phyloP scores from a whole-genome alignment of 2,329 filamentous ascomycete genomes.

The Parascedosporium putredinis region DNA sequence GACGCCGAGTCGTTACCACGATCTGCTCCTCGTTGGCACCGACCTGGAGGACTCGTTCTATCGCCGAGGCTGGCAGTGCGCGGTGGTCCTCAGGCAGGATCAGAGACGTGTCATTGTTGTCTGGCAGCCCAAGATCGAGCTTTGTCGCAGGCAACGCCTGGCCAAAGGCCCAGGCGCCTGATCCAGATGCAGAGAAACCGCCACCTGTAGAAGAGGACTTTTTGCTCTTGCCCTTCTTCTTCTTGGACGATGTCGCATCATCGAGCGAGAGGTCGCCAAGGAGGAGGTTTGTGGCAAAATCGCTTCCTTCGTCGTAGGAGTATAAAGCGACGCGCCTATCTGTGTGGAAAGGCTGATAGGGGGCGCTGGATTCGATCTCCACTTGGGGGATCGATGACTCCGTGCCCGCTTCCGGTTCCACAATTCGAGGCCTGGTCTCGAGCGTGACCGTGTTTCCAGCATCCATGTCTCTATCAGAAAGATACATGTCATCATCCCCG shows the following conservation, averaged over 20 bases:
- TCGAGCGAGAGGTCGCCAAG: constrained; percentile 32
- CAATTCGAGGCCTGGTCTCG: constrained; percentile 27
- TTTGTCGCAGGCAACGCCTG: constrained; percentile 38
- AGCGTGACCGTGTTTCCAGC: constrained; percentile 43
- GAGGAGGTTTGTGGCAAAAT: constrained; percentile 12
- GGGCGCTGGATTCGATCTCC: constrained; percentile 90
- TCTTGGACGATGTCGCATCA: constrained; percentile 25
- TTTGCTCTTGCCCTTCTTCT: constrained; percentile 24
- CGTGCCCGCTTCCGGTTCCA: constrained; percentile 31
- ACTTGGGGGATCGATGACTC: constrained; percentile 62
- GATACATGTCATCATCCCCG: constrained; percentile 37
- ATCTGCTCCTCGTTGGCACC: constrained; percentile 62
- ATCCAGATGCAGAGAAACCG: constrained; percentile 10
- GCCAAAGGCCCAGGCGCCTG: constrained; percentile 48
- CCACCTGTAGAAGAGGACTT: constrained; percentile 11
- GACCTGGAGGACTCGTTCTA: constrained; percentile 51
- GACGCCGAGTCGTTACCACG: constrained; percentile 68
- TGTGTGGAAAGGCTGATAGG: constrained; percentile 93
- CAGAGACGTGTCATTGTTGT: constrained; percentile 41
- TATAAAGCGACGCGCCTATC: constrained; percentile 75
- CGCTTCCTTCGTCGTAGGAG: constrained; percentile 36
- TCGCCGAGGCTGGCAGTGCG: constrained; percentile 51
- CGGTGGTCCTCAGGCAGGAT: constrained; percentile 43
- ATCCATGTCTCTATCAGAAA: constrained; percentile 42
- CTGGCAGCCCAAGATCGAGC: constrained; percentile 40